Evolutionary conservation across 2,329 filamentous ascomycete species (phyloP), one percentile per base, ranked within the genome.

Genomic region (Fusarium setosum): DNA sequence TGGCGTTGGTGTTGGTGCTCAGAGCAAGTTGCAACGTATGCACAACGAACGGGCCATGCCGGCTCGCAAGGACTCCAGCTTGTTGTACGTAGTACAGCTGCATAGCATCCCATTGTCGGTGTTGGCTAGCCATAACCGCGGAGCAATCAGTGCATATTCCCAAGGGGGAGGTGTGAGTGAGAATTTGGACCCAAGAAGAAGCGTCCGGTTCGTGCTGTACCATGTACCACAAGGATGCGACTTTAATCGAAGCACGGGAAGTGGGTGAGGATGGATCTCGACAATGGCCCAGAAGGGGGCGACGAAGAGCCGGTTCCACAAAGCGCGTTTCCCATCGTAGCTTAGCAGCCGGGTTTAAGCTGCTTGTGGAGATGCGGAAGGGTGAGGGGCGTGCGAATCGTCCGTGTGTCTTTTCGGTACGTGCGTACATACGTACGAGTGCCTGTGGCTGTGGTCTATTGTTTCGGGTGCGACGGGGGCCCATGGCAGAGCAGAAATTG

Each of bases 221-320:
- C 31, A 54, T 54, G 51, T 52, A 50, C 23, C 31, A 58, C 61
- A 69, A 44, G 60, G 61, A 60, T 60, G 45, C 49, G 48, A 57
- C 32, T 63, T 49, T 62, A 63, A 61, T 70, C 67, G 59, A 66
- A 54, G 58, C 44, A 59, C 64, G 68, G 64, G 68, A 71, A 69
- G 67, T 71, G 65, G 69, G 68, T 63, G 66, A 63, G 59, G 63
- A 60, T 61, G 66, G 69, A 72, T 71, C 65, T 71, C 58, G 57
- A 63, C 47, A 58, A 58, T 53, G 56, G 48, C 44, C 56, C 51
- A 53, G 48, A 61, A 61, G 35, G 31, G 51, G 29, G 42, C 32
- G 26, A 7, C 21, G n/a, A n/a, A 41, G 44, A 65, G 45, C 48
- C 37, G 49, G 56, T 68, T 68, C 40, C 45, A 65, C 56, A 35